Conservation (phyloP, 1,284 basidiomycete genomes). For the Leccinum subrobustum region DNA sequence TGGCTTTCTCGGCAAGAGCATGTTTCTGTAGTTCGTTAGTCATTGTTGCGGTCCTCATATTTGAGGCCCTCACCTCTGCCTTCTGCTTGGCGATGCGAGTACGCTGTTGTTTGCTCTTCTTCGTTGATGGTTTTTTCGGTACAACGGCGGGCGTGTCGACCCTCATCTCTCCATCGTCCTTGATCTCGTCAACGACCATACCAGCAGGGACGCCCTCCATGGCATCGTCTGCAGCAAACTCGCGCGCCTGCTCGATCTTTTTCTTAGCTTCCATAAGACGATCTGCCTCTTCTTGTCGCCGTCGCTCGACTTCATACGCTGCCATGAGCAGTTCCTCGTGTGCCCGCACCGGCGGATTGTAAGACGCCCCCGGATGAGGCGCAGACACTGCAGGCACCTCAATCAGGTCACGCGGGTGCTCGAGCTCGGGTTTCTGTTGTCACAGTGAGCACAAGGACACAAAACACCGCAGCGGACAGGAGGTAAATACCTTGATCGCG, state of each 20-base stretch:
- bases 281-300: slow-evolving; percentile 53
- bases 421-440: slow-evolving; percentile 46
- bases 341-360: slow-evolving; percentile 82
- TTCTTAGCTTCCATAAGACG: slow-evolving; percentile 54
- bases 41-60: not conserved
- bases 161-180: slow-evolving; percentile 39
- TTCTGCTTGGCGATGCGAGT: slow-evolving; percentile 57
- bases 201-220: slow-evolving; percentile 41
- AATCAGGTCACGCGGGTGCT: slow-evolving; percentile 53
- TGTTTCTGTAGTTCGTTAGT: slow-evolving; percentile 52
- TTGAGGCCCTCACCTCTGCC: slow-evolving; percentile 52
- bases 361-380: slow-evolving; percentile 89
- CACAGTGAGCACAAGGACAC: not conserved
- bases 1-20: slow-evolving; percentile 54
- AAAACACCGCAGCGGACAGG: not conserved
- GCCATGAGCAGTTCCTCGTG: slow-evolving; percentile 75
- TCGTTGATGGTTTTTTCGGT: slow-evolving; percentile 47
- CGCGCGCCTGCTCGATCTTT: slow-evolving; percentile 52
- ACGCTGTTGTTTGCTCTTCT: slow-evolving; percentile 77
- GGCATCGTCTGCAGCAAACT: slow-evolving; percentile 25
- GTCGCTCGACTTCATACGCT: slow-evolving; percentile 71
- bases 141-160: slow-evolving; percentile 32
- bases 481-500: slow-evolving; percentile 50
- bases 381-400: slow-evolving; percentile 63
- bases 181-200: slow-evolving; percentile 58